These are phyloP conservation scores for Theileria equi DNA, from an alignment of 169 alveolate species.

Conservation along the genomic window DNA sequence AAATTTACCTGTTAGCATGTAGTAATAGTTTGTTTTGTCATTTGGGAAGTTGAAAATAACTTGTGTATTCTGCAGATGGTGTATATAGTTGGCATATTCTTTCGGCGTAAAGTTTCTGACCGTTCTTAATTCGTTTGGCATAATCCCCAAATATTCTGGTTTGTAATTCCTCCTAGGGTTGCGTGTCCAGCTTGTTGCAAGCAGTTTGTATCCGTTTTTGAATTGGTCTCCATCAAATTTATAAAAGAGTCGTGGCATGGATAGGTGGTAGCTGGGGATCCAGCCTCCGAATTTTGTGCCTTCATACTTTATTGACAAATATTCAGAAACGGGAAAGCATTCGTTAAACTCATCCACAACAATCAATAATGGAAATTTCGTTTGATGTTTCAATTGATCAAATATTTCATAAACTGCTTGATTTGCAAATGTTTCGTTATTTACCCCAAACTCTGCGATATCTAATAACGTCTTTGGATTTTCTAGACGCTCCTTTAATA, in stretches of 20 bases:
- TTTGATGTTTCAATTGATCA: slow-evolving; percentile 75
- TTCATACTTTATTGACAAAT: slow-evolving; percentile 73
- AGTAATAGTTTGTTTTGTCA: slow-evolving; percentile 72
- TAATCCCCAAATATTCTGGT: slow-evolving; percentile 72
- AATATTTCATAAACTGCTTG: slow-evolving; percentile 71
- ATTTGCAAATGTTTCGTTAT: slow-evolving; percentile 70
- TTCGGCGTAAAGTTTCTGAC: slow-evolving; percentile 69
- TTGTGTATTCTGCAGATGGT: slow-evolving; percentile 63
- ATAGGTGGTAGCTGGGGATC: slow-evolving; percentile 75
- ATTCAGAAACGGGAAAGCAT: slow-evolving; percentile 74
- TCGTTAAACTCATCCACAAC: slow-evolving; percentile 63
- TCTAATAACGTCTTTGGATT: slow-evolving; percentile 65
- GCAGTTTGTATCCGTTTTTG: slow-evolving; percentile 64
- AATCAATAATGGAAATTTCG: slow-evolving; percentile 64
- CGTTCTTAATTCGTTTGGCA: slow-evolving; percentile 67
- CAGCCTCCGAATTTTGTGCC: slow-evolving; percentile 75
- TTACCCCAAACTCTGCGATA: slow-evolving; percentile 68
- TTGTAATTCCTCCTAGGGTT: slow-evolving; percentile 64
- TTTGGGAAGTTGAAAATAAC: slow-evolving; percentile 70
- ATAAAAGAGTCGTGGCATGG: slow-evolving; percentile 72
- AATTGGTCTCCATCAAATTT: slow-evolving; percentile 68
- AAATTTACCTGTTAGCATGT: slow-evolving; percentile 74
- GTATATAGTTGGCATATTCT: slow-evolving; percentile 70
- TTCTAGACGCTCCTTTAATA: slow-evolving; percentile 61
- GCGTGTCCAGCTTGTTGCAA: slow-evolving; percentile 72